Evolutionary conservation across 2,329 filamentous ascomycete genomes (phyloP), one percentile per base, ranked within the genome.

Genomic region (Aspergillus texensis): DNA sequence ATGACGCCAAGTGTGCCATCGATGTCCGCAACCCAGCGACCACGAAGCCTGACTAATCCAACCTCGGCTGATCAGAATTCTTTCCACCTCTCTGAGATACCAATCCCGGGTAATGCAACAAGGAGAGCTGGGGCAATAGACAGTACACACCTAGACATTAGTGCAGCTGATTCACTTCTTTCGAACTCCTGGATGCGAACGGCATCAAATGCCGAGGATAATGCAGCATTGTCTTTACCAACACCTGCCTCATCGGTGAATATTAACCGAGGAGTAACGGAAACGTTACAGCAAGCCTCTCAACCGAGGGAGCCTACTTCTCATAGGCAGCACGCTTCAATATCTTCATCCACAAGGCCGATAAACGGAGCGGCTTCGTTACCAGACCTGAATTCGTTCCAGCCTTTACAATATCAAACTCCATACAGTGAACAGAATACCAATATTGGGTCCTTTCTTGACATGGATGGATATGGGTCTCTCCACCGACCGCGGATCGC

Each of bases 401-500:
- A 68, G 10, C 56, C 70, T 2, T 60, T 63, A 6, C 75, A 72
- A 54, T 77, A 76, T 57, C 71, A 67, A 19, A 59, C 64, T 4
- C 34, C 68, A 4, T 76, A 73, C 60, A 70, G 66, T 45, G 75
- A 75, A 14, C 65, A 70, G n/a, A 71, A 70, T 16, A 58, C 76
- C 11, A 67, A 67, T 14, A 65, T 74, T 6, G 64, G 68, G 10
- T 58, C 72, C 0, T 72, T 76, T 32, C 71, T 74, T 41, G 71
- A 76, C 19, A 72, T 77, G 32, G 72, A 76, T 32, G 67, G 69
- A 26, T 74, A 75, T 34, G 71, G 70, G 12, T 60, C 67, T 26
- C 62, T 71, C n/a, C 68, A 67, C 28, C 71, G 70, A 50, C 73
- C 70, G 28, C 68, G 73, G 34, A 78, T 78, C 54, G 75, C 76